These are phyloP conservation scores for Phylloporus sp. DNA, from an alignment of 768 basidiomycete species.

Conservation along the genomic window DNA sequence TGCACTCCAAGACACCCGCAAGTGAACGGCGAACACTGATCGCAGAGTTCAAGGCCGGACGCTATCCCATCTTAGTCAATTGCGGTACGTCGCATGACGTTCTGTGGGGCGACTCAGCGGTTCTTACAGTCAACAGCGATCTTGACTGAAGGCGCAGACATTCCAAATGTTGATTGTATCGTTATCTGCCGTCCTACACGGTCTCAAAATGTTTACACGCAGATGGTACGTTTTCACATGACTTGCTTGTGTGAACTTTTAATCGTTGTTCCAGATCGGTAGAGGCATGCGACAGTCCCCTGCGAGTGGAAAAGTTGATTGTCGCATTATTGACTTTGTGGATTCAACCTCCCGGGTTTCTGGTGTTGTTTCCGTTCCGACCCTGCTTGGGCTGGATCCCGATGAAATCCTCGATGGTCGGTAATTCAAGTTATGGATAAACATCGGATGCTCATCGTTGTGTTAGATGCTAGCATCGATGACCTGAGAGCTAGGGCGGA, in stretches of 20 bases:
- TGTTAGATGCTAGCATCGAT: slow-evolving; percentile 49
- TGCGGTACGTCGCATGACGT: slow-evolving; percentile 55
- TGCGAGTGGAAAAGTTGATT: slow-evolving; percentile 74
- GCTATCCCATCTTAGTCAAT: slow-evolving; percentile 85
- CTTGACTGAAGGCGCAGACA: slow-evolving; percentile 91
- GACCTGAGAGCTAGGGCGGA: slow-evolving; percentile 42
- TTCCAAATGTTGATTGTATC: slow-evolving; percentile 92
- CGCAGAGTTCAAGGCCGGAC: slow-evolving; percentile 60
- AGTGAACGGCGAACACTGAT: slow-evolving; percentile 63
- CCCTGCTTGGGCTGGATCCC: slow-evolving; percentile 84
- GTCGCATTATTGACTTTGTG: slow-evolving; percentile 88
- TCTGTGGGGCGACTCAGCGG: neutral
- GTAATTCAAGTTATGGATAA: neutral
- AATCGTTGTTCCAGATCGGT: slow-evolving; percentile 63
- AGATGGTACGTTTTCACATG: slow-evolving; percentile 64
- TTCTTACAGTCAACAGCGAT: slow-evolving; percentile 46
- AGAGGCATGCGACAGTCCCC: slow-evolving; percentile 88
- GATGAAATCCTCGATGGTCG: slow-evolving; percentile 57
- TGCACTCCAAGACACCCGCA: slow-evolving; percentile 66
- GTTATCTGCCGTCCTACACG: slow-evolving; percentile 85
- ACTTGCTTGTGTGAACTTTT: neutral
- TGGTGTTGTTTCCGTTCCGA: slow-evolving; percentile 76
- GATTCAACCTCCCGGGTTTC: slow-evolving; percentile 65
- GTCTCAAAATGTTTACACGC: slow-evolving; percentile 84
- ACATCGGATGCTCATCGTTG: neutral